These are phyloP conservation scores for Mortierella sp. DNA, from an alignment of 371 early-diverging fungal species.

Conservation along the genomic window DNA sequence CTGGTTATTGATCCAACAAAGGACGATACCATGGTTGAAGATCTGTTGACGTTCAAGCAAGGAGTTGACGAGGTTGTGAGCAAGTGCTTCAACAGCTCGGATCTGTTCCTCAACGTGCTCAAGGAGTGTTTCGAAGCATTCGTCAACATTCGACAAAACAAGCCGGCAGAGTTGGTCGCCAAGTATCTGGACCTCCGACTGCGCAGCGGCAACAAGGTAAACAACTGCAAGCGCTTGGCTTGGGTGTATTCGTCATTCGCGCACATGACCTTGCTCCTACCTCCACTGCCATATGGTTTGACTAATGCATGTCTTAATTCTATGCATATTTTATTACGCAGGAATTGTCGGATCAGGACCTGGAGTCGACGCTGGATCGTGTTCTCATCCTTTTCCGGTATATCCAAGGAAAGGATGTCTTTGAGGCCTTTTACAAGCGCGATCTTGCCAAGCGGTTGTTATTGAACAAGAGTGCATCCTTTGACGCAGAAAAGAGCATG, in stretches of 20 bases:
- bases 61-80: constrained; percentile 75
- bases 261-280: constrained; percentile 24
- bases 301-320: constrained; percentile 25
- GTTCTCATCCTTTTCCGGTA: constrained; percentile 89
- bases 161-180: constrained; percentile 92
- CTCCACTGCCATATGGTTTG: constrained; percentile 38
- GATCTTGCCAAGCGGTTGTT: constrained; percentile 92
- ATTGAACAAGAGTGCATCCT: constrained; percentile 78
- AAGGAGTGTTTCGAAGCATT: constrained; percentile 91
- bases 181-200: constrained; percentile 80
- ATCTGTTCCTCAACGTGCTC: constrained; percentile 72
- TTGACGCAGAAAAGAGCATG: constrained; percentile 89
- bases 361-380: constrained; percentile 76
- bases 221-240: background rate
- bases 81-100: constrained; percentile 72
- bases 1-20: constrained; percentile 67
- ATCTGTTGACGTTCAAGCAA: constrained; percentile 77
- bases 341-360: constrained; percentile 71
- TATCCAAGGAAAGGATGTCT: constrained; percentile 94
- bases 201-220: constrained; percentile 64
- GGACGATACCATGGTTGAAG: constrained; percentile 75
- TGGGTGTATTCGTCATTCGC: background rate
- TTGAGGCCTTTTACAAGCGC: constrained; percentile 95
- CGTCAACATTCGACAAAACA: constrained; percentile 86
- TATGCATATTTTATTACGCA: constrained; percentile 5